Evolutionary conservation across 2,329 filamentous ascomycete genomes (phyloP).

Genomic region (Pleoardoris graminearum): DNA sequence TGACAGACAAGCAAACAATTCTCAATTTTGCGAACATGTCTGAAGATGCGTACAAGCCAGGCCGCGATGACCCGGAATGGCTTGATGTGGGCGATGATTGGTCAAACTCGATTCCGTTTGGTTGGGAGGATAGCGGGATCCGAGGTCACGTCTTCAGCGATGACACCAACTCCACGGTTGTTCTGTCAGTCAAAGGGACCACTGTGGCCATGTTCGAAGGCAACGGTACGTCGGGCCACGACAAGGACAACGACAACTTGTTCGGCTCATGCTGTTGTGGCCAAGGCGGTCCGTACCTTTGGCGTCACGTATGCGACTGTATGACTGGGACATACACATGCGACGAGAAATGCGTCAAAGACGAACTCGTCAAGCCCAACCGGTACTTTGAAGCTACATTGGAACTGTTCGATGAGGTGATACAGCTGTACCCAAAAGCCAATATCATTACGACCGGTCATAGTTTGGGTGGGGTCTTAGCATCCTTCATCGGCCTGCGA

Average conservation of each 20-base stretch:
- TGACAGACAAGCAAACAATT: slow-evolving; percentile 39
- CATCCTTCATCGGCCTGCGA: slow-evolving; percentile 39
- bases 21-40: slow-evolving; percentile 44
- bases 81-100: slow-evolving; percentile 37
- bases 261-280: slow-evolving; percentile 44
- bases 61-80: slow-evolving; percentile 40
- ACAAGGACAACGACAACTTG: slow-evolving; percentile 45
- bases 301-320: slow-evolving; percentile 42
- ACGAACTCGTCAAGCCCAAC: slow-evolving; percentile 38
- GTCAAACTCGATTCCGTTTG: slow-evolving; percentile 39
- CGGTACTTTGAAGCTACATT: slow-evolving; percentile 38
- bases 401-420: slow-evolving; percentile 39
- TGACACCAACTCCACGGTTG: slow-evolving; percentile 37
- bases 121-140: slow-evolving; percentile 44
- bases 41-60: slow-evolving; percentile 42
- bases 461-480: slow-evolving; percentile 41
- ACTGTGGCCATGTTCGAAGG: slow-evolving; percentile 43
- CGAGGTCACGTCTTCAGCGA: slow-evolving; percentile 43
- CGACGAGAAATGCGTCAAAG: slow-evolving; percentile 38
- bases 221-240: slow-evolving; percentile 40
- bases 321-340: slow-evolving; percentile 41
- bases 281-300: slow-evolving; percentile 41
- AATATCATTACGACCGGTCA: slow-evolving; percentile 43
- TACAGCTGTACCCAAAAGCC: slow-evolving; percentile 37
- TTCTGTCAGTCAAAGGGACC: slow-evolving; percentile 41